Conservation (phyloP, 2,329 filamentous ascomycete species). For the Cercospora sp. region DNA sequence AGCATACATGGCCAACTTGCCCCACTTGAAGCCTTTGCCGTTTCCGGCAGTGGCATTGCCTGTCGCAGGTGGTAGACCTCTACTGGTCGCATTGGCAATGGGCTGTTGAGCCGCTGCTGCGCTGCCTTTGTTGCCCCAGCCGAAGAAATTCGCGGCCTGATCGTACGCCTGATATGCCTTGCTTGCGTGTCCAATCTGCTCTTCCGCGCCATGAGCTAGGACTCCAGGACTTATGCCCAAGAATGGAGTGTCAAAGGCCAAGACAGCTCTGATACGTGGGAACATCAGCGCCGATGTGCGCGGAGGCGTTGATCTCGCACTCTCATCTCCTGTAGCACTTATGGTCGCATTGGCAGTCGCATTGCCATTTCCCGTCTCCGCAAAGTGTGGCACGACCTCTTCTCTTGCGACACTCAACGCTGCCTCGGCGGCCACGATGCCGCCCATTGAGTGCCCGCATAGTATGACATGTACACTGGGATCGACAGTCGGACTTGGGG, state of each 20-base stretch:
- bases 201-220: conserved; percentile 83
- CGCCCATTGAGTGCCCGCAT: conserved; percentile 84
- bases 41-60: conserved; percentile 24
- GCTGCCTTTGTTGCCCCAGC: conserved; percentile 42
- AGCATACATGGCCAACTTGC: conserved; percentile 77
- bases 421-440: conserved; percentile 90
- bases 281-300: conserved; percentile 67
- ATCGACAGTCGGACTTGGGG: conserved; percentile 80
- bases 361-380: not conserved
- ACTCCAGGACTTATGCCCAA: conserved; percentile 78
- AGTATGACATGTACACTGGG: conserved; percentile 80
- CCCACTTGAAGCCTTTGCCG: conserved; percentile 33
- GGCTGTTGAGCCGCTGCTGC: conserved; percentile 21
- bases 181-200: conserved; percentile 74
- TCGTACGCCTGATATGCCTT: conserved; percentile 68
- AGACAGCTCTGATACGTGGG: conserved; percentile 81
- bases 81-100: conserved; percentile 31
- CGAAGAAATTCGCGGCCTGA: conserved; percentile 59
- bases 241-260: conserved; percentile 67
- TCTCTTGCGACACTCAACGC: conserved; percentile 73
- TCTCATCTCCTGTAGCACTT: not conserved
- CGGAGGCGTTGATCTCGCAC: conserved; percentile 25
- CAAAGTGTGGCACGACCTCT: conserved; percentile 46
- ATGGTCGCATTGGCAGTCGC: conserved; percentile 9
- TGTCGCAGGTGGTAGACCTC: conserved; percentile 35